Evolutionary conservation across 768 basidiomycete species (phyloP).

Genomic region (Russula virescens): DNA sequence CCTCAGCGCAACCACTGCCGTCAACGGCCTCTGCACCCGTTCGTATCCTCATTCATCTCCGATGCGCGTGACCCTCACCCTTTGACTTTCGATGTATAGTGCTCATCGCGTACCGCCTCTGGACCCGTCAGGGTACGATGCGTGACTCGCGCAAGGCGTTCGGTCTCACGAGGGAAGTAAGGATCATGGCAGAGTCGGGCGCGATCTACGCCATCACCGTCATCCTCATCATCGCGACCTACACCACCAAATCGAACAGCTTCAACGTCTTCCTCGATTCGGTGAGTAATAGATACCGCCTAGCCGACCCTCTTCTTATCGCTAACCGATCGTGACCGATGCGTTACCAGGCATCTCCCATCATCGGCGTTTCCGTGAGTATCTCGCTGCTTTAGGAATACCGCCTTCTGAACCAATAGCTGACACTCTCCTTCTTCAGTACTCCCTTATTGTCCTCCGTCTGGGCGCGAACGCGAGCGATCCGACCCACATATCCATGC

Average conservation of each 20-base stretch:
- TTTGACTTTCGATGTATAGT: conserved; percentile 6
- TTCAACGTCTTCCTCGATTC: conserved; percentile 23
- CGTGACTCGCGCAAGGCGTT: conserved; percentile 19
- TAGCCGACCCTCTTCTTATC: not conserved
- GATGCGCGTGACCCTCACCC: too few relatives aligned
- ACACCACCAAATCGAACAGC: conserved; percentile 7
- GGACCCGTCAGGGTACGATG: conserved; percentile 25
- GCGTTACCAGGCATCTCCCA: conserved; percentile 10
- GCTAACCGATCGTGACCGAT: not conserved
- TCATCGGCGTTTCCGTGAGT: conserved; percentile 21
- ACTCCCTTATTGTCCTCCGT: conserved; percentile 16
- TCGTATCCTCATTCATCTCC: conserved; percentile 5
- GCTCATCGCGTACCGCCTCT: conserved; percentile 28
- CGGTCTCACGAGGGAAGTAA: conserved; percentile 8
- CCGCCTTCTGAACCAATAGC: not conserved
- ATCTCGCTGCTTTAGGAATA: not conserved
- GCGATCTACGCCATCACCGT: conserved; percentile 17
- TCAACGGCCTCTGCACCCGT: conserved; percentile 30
- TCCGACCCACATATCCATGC: conserved; percentile 20
- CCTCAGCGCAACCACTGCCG: conserved; percentile 26
- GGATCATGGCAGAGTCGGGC: conserved; percentile 21
- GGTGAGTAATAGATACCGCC: not conserved
- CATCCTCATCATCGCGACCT: conserved; percentile 17
- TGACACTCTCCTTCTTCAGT: not conserved
- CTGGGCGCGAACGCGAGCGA: not conserved